Evolutionary conservation across 345 rosid species (phyloP).

Genomic region (Salix caprea): DNA sequence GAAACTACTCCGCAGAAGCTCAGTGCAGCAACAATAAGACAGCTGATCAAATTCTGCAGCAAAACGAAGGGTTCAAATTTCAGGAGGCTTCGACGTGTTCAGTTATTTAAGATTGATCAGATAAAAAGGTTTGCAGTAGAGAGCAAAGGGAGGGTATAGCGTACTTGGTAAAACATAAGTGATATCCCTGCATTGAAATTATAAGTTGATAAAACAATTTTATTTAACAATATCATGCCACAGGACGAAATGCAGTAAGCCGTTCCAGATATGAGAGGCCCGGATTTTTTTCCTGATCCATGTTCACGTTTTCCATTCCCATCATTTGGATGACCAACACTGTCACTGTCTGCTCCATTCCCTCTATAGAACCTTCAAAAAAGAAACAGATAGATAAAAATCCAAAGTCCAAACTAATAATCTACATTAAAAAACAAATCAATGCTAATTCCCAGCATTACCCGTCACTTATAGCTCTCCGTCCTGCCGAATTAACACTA

Average conservation of each 20-base stretch:
- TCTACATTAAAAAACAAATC: neutral
- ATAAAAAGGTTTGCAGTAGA: neutral
- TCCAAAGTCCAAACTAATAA: neutral
- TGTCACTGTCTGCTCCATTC: slow-evolving; percentile 27
- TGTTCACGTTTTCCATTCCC: slow-evolving; percentile 45
- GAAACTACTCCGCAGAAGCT: slow-evolving; percentile 52
- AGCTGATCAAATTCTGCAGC: slow-evolving; percentile 75
- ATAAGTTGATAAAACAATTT: slow-evolving; percentile 70
- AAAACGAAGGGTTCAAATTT: neutral
- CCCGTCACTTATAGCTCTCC: slow-evolving; percentile 57
- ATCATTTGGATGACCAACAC: slow-evolving; percentile 20
- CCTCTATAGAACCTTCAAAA: slow-evolving; percentile 55
- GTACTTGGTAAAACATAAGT: slow-evolving; percentile 87
- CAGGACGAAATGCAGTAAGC: slow-evolving; percentile 93
- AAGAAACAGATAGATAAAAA: neutral
- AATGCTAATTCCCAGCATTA: neutral
- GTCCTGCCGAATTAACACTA: slow-evolving; percentile 33
- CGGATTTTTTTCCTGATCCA: slow-evolving; percentile 42
- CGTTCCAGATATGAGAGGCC: slow-evolving; percentile 75
- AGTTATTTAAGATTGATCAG: too few relatives aligned
- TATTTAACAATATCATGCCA: slow-evolving; percentile 84
- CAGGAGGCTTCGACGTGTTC: neutral
- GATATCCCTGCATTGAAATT: slow-evolving; percentile 77
- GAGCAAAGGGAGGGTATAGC: neutral
- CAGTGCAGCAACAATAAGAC: slow-evolving; percentile 55